Percentiles rank a stretch among this genome's conserved stretches.
These are phyloP conservation scores for Diaporthe velutina DNA, from an alignment of 2,329 filamentous ascomycete genomes.

Conservation along the genomic window DNA sequence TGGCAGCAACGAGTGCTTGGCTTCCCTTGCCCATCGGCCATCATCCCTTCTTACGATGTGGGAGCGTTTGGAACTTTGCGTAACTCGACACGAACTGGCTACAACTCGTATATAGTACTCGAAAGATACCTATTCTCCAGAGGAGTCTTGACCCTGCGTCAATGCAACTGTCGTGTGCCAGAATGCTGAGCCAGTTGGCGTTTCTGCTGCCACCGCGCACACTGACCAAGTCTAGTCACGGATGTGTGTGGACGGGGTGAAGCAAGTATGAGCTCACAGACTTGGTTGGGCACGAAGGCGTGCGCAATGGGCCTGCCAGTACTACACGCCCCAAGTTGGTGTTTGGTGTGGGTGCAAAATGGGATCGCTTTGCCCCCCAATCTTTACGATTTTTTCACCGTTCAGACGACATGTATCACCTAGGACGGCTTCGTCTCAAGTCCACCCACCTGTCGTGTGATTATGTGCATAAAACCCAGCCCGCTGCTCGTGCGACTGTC, in stretches of 20 bases:
- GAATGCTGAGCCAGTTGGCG: constrained; percentile 25
- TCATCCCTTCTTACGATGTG: not conserved
- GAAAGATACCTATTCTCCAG: not conserved
- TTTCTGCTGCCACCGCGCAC: constrained; percentile 16
- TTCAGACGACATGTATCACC: constrained; percentile 29
- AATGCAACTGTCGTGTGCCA: constrained; percentile 11
- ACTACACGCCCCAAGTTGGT: not conserved
- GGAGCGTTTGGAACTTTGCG: not conserved
- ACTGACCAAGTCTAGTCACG: not conserved
- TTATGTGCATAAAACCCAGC: constrained; percentile 13
- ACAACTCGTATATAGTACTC: not conserved
- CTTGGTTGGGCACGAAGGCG: constrained; percentile 17
- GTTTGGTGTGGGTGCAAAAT: constrained; percentile 7
- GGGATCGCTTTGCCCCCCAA: constrained; percentile 2
- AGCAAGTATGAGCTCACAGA: constrained; percentile 8
- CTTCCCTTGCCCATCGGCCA: not conserved
- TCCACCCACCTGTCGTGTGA: constrained; percentile 19
- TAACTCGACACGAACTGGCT: not conserved
- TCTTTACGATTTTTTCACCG: not conserved
- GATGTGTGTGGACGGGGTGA: not conserved
- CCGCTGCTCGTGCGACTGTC: constrained; percentile 20
- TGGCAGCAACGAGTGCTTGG: not conserved
- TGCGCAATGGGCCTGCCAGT: not conserved
- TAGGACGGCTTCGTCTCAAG: constrained; percentile 28
- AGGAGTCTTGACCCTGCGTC: constrained; percentile 8